Percentiles rank a stretch among this genome's conserved stretches.
phyloP scores from a whole-genome alignment of 495 filamentous ascomycete species.

The Bathelium albidoporum region DNA sequence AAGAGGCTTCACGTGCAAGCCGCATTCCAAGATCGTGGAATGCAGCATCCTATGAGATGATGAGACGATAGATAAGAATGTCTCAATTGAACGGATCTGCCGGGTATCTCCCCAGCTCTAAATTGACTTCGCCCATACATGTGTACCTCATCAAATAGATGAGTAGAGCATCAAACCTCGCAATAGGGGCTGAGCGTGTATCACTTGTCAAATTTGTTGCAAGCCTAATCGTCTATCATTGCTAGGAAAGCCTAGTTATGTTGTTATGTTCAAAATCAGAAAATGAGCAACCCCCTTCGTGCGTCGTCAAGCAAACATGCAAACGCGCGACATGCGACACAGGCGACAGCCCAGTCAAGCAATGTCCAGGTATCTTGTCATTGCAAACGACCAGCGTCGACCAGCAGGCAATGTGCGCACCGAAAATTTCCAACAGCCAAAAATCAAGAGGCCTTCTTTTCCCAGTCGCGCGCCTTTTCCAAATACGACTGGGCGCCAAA shows the following conservation, averaged over 20 bases:
- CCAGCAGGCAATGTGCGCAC: background rate
- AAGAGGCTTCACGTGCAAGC: background rate
- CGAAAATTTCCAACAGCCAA: background rate
- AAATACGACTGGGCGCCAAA: background rate
- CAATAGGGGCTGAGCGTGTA: background rate
- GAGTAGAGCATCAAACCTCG: background rate
- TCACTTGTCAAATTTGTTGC: background rate
- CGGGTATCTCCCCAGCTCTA: background rate
- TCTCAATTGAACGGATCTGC: background rate
- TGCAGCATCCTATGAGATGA: background rate
- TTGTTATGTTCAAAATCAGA: background rate
- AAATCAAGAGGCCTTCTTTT: background rate
- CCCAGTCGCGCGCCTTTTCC: background rate
- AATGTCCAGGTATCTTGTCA: constrained; percentile 1
- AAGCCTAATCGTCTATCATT: constrained; percentile 1
- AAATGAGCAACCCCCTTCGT: background rate
- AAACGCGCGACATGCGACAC: constrained; percentile 1
- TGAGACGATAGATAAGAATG: background rate
- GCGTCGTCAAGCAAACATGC: background rate
- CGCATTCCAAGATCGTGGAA: background rate
- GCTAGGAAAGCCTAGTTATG: background rate
- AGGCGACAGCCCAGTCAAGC: background rate
- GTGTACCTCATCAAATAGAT: background rate
- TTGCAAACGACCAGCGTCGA: constrained; percentile 1
- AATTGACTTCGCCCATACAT: background rate